phyloP scores from a whole-genome alignment of 495 filamentous ascomycete species.

The Talaromyces thailandensis region DNA sequence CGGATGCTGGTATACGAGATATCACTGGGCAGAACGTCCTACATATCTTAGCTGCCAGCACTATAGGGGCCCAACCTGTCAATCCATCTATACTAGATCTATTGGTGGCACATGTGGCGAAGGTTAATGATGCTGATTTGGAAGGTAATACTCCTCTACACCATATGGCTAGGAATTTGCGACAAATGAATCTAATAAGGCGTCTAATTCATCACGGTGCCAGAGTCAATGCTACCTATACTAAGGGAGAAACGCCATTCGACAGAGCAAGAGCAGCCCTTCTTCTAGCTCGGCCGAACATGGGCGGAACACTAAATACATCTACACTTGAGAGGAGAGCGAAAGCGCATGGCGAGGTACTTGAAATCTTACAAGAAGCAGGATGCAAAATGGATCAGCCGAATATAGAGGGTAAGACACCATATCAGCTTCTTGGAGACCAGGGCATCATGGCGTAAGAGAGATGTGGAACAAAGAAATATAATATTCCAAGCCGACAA shows the following conservation, averaged over 20 bases:
- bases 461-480: not conserved
- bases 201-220: constrained; percentile 10
- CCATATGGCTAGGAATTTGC: constrained; percentile 8
- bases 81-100: constrained; percentile 7
- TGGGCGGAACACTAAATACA: not conserved
- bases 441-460: not conserved
- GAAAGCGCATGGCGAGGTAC: constrained; percentile 4
- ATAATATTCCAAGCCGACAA: not conserved
- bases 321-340: not conserved
- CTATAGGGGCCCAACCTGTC: constrained; percentile 2
- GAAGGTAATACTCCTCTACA: constrained; percentile 10
- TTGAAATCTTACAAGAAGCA: constrained; percentile 3
- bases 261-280: constrained; percentile 2
- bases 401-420: constrained; percentile 7
- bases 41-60: constrained; percentile 7
- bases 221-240: constrained; percentile 7
- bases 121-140: constrained; percentile 9
- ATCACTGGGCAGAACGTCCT: constrained; percentile 9
- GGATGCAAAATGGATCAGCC: constrained; percentile 6
- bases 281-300: not conserved
- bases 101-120: constrained; percentile 6
- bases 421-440: constrained; percentile 2
- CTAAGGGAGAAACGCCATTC: constrained; percentile 11
- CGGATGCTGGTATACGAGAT: constrained; percentile 7
- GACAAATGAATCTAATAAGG: constrained; percentile 3